phyloP scores from a whole-genome alignment of 2,329 filamentous ascomycete species.

The Colletotrichum eremochloae region DNA sequence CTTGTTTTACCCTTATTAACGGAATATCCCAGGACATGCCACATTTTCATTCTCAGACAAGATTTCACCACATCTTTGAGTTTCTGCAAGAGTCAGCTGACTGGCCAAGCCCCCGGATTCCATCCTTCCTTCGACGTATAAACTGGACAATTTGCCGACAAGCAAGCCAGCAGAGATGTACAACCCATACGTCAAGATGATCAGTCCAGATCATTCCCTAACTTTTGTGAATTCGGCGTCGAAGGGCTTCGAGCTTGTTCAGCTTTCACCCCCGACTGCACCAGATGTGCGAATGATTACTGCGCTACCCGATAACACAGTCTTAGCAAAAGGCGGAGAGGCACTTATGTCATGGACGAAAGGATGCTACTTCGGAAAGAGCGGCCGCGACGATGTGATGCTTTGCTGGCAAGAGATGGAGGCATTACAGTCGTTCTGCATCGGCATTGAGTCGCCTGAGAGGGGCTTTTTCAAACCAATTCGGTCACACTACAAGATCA shows the following conservation, averaged over 20 bases:
- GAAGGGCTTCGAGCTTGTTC: slow-evolving; percentile 20
- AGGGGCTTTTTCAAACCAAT: slow-evolving; percentile 35
- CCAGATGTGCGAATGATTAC: slow-evolving; percentile 20
- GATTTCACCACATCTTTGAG: neutral
- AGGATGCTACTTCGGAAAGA: slow-evolving; percentile 37
- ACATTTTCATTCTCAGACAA: neutral
- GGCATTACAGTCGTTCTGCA: slow-evolving; percentile 31
- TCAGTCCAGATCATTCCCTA: slow-evolving; percentile 28
- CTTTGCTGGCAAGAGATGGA: slow-evolving; percentile 39
- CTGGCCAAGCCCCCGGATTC: neutral
- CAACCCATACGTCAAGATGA: slow-evolving; percentile 17
- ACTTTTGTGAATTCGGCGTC: slow-evolving; percentile 30
- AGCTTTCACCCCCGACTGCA: slow-evolving; percentile 11
- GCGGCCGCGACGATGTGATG: slow-evolving; percentile 20
- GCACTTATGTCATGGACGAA: slow-evolving; percentile 29
- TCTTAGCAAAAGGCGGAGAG: neutral
- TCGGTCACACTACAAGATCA: slow-evolving; percentile 32
- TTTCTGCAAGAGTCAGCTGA: neutral
- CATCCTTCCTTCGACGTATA: neutral
- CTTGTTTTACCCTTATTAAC: neutral
- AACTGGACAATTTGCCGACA: no score
- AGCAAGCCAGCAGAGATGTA: neutral
- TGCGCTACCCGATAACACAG: neutral
- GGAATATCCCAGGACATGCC: neutral
- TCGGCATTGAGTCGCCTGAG: slow-evolving; percentile 36